A percentile compares a stretch with the other conserved stretches of the same genome.
Evolutionary conservation across 2,329 filamentous ascomycete species (phyloP).

Genomic region (Botryotinia narcissicola): DNA sequence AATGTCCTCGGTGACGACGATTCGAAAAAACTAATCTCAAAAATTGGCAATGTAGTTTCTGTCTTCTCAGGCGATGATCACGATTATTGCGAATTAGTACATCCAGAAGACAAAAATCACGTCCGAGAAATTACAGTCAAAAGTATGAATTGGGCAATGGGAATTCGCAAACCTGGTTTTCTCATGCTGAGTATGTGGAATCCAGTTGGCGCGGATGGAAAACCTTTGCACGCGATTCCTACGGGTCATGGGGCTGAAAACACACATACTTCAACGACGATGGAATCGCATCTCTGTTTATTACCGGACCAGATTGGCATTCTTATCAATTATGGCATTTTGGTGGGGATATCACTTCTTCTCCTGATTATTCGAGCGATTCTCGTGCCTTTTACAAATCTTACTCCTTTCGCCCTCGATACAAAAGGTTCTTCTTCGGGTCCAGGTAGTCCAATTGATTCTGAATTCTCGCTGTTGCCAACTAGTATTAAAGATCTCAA

Average conservation of each 20-base stretch:
- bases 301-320: conserved; percentile 84
- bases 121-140: conserved; percentile 88
- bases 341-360: conserved; percentile 55
- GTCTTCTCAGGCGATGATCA: conserved; percentile 97
- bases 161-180: conserved; percentile 82
- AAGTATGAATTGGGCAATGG: conserved; percentile 94
- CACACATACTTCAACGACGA: conserved; percentile 51
- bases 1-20: conserved; percentile 81
- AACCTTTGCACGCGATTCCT: conserved; percentile 41
- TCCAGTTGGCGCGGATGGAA: conserved; percentile 65
- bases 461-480: conserved; percentile 28
- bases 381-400: conserved; percentile 53
- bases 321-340: conserved; percentile 72
- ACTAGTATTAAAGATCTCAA: conserved; percentile 28
- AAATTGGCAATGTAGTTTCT: conserved; percentile 76
- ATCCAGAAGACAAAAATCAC: conserved; percentile 60
- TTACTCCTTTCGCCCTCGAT: conserved; percentile 38
- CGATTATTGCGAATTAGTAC: conserved; percentile 90
- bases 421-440: conserved; percentile 7
- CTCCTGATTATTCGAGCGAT: conserved; percentile 54
- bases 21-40: conserved; percentile 71
- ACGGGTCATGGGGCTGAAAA: conserved; percentile 36
- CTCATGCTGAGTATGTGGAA: conserved; percentile 90
- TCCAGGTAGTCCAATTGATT: conserved; percentile 3
- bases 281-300: conserved; percentile 88